phyloP scores from a whole-genome alignment of 805 yeast species.

The Wickerhamomyces bovis region DNA sequence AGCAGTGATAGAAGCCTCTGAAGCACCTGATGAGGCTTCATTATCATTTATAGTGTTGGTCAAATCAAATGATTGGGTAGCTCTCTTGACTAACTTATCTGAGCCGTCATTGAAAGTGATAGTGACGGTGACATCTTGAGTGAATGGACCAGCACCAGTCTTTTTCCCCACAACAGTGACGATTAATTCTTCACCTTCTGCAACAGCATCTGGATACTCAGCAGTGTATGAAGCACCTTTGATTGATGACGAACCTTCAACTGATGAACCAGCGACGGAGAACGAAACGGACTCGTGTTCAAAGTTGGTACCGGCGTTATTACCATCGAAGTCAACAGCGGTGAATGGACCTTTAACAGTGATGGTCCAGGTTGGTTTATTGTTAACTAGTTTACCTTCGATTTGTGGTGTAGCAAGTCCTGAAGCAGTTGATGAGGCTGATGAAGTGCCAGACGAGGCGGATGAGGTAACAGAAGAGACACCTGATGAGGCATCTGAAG shows the following conservation, averaged over 20 bases:
- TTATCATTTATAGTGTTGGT: not conserved
- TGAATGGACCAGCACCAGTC: slow-evolving; percentile 63
- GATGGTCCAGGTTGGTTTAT: slow-evolving; percentile 41
- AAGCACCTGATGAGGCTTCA: slow-evolving; percentile 1
- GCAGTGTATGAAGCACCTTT: not conserved
- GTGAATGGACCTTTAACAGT: slow-evolving; percentile 39
- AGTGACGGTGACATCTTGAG: not conserved
- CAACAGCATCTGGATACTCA: slow-evolving; percentile 33
- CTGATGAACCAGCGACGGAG: slow-evolving; percentile 30
- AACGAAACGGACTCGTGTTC: slow-evolving; percentile 15
- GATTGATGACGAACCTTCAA: slow-evolving; percentile 31
- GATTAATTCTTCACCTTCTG: slow-evolving; percentile 19
- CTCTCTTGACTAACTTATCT: not conserved
- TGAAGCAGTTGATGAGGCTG: slow-evolving; percentile 4
- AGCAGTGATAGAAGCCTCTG: slow-evolving; percentile 18
- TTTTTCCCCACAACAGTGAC: slow-evolving; percentile 39
- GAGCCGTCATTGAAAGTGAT: not conserved
- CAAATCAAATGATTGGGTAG: not conserved
- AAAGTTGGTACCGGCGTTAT: slow-evolving; percentile 37
- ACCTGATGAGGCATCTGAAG: not conserved
- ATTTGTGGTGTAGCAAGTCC: slow-evolving; percentile 18
- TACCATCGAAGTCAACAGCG: slow-evolving; percentile 51
- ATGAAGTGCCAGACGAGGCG: slow-evolving; percentile 11
- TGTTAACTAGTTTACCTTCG: slow-evolving; percentile 27
- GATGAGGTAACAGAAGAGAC: slow-evolving; percentile 7